Base-by-base conservation (phyloP, 1,284 basidiomycete species). In the Crepidotus sp. region DNA sequence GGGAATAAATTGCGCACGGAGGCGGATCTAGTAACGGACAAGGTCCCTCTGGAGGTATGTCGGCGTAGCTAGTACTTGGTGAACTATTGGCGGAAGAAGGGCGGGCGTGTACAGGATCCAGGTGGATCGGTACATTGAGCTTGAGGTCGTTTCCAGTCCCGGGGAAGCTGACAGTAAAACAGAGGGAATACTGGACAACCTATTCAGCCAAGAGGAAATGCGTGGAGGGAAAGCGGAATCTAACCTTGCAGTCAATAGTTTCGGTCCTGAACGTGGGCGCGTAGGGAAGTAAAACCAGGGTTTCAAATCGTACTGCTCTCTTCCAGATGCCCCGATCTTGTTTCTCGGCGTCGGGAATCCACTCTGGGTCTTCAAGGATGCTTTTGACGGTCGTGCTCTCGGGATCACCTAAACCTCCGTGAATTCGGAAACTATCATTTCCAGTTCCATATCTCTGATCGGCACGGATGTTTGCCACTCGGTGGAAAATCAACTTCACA, bases 21-120 rank as follows among this genome's bases (percentile, higher is more conserved):
- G 46, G 46, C 26, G 42, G 34, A 26, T 52, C 50, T 6, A 42
- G 29, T 43, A 52, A 41, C 9, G 37, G 46, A 19, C 42, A 40
- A 4, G 34, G 39, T 15, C 46, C 46, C 2, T 37, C 46, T 1
- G 50, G 50, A 1, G 43, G 10, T 9, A 49, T 34, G 35, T 52
- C 50, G 2, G 47, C 43, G 15, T 49, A 52, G 4, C 41, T 42
- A 2, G 38, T 31, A 9, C 26, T 36, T 5, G 46, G 33, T 7
- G 17, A 18, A 2, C 46, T 41, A 3, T 38, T 9, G 4, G 44
- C 40, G n/a, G 50, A 41, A 11, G 50, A 46, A 2, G 46, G 46
- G 31, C 50, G 49, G 3, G 40, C 36, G 3, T 21, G 36, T 13
- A 33, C 40, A 15, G 50, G 27, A 22, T 21, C 21, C 7, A 40